Base-by-base conservation (phyloP, 1,284 basidiomycete genomes). In the Omphalotus olearius region DNA sequence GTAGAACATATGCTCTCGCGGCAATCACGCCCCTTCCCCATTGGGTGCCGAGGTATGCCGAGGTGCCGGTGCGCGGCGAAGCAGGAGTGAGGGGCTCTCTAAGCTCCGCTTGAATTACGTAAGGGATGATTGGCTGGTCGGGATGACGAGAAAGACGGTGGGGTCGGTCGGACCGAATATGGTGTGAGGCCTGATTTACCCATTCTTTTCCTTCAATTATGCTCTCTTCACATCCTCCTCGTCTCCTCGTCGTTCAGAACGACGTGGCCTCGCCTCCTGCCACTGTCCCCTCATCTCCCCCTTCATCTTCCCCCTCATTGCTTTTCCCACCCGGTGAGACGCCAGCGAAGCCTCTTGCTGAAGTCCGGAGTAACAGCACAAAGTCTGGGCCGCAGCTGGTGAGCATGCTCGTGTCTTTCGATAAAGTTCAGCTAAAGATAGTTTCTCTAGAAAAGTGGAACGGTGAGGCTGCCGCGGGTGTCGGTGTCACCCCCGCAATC, bases 331-430 rank as follows among this genome's bases (percentile, higher is more conserved):
- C 28, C 6, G 48, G 43, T 16, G 30, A 43, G 40, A 43, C 33
- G 48, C 48, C 48, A 25, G 42, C 47, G 18, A 33, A 13, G 30
- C 7, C 30, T 33, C 14, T 16, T 11, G 14, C 30, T 9, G 30
- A 49, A 16, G 23, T 33, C 17, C 40, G 39, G 33, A 43, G 40
- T 6, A 44, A 33, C 20, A 50, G 48, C 40, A 42, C 47, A 26
- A 50, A 42, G 17, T 50, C 47, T 37, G 28, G 43, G 25, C 48
- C 48, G 42, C 48, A 50, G 5, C 26, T 36, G 41, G 48, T 44
- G 26, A 42, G 33, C 33, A 33, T 33, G 30, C 25, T 50, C 20
- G 36, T 41, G 26, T 7, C 6, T 7, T 28, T 41, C 28, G 30
- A 50, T 43, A 30, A 35, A 13, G 30, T 33, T 33, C 30, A 33